phyloP scores from a whole-genome alignment of 2,329 filamentous ascomycete species.

The Xylariaceae sp. region DNA sequence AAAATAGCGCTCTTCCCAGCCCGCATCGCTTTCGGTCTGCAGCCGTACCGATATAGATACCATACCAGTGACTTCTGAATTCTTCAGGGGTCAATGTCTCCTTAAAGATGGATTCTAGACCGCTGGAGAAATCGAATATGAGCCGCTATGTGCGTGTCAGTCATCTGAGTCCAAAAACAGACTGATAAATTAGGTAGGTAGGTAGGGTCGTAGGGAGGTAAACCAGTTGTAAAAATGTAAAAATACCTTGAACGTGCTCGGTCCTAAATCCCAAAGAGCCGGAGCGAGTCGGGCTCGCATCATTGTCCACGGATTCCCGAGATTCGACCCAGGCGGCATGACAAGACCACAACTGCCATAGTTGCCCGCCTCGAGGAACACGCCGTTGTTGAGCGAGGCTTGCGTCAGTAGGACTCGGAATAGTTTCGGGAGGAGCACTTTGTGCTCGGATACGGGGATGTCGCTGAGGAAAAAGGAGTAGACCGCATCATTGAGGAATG shows the following conservation, averaged over 20 bases:
- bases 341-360: slow-evolving; percentile 6
- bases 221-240: background rate
- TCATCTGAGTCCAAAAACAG: background rate
- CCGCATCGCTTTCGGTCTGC: slow-evolving; percentile 27
- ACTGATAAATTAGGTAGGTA: background rate
- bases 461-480: background rate
- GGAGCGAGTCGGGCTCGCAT: background rate
- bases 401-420: background rate
- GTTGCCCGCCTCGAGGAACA: background rate
- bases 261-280: background rate
- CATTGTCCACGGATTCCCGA: slow-evolving; percentile 5
- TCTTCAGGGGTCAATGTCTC: slow-evolving; percentile 2
- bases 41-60: slow-evolving; percentile 31
- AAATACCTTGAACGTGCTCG: background rate
- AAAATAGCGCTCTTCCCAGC: slow-evolving; percentile 6
- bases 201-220: background rate
- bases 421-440: background rate
- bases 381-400: slow-evolving; percentile 3
- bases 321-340: slow-evolving; percentile 4
- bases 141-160: background rate
- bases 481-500: slow-evolving; percentile 4
- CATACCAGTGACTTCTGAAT: slow-evolving; percentile 4
- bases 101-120: background rate
- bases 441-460: background rate
- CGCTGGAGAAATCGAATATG: background rate